These are phyloP conservation scores for Warburgia ugandensis DNA, from an alignment of 164 flowering plant genomes.

Conservation along the genomic window DNA sequence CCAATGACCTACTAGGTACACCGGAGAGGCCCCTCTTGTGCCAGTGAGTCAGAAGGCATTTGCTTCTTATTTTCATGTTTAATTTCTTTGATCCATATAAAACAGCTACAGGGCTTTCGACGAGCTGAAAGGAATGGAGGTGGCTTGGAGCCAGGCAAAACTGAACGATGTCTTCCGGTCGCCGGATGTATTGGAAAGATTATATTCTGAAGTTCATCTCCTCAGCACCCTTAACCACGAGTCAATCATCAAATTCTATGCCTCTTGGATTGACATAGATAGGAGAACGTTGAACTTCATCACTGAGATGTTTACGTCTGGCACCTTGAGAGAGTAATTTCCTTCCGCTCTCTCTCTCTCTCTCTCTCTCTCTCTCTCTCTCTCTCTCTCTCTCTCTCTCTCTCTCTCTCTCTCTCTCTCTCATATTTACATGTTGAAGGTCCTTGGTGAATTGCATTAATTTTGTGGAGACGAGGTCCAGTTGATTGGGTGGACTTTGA, in stretches of 20 bases:
- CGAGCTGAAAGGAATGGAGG: slow-evolving; percentile 74
- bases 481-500: no score
- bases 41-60: no score
- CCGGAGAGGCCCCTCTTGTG: no score
- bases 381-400: no score
- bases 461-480: no score
- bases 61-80: no score
- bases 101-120: slow-evolving; percentile 59
- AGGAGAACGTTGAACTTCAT: slow-evolving; percentile 81
- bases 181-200: slow-evolving; percentile 62
- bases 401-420: no score
- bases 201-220: slow-evolving; percentile 85
- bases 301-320: slow-evolving; percentile 93
- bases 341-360: neutral
- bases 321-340: slow-evolving; percentile 78
- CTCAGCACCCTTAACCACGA: slow-evolving; percentile 73
- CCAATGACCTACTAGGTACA: no score
- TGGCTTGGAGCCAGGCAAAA: slow-evolving; percentile 82
- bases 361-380: no score
- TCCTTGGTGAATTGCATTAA: no score
- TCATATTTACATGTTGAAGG: no score
- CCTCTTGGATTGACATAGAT: slow-evolving; percentile 65
- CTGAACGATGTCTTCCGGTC: slow-evolving; percentile 51
- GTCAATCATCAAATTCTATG: slow-evolving; percentile 50
- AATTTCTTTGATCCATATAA: no score